phyloP scores from a whole-genome alignment of 345 rosid species.

The Sisymbrium irio region DNA sequence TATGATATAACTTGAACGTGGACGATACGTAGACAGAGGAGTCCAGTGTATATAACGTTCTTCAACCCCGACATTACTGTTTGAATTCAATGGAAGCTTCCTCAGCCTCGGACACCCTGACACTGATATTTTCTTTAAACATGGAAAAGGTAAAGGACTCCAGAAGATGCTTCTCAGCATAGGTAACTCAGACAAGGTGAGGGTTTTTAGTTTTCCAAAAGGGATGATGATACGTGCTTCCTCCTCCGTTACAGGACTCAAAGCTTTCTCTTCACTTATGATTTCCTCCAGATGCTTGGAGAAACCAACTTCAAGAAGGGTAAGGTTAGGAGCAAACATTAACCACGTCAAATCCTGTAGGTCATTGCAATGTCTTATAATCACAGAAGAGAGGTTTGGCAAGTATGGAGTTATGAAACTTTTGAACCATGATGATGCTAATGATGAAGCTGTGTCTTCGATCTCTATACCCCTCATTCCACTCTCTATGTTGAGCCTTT shows the following conservation, averaged over 20 bases:
- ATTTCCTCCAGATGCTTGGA: conserved; percentile 11
- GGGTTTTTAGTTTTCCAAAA: not conserved
- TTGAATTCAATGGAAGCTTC: conserved; percentile 19
- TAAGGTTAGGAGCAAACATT: conserved; percentile 23
- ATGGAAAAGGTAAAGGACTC: conserved; percentile 15
- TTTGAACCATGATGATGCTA: not conserved
- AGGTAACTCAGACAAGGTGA: not conserved
- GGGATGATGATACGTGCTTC: not conserved
- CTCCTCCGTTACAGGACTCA: not conserved
- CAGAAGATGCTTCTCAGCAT: conserved; percentile 18
- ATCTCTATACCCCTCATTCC: not conserved
- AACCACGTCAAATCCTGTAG: conserved; percentile 31
- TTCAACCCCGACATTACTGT: not conserved
- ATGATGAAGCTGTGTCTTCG: not conserved
- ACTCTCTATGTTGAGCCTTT: not conserved
- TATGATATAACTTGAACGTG: too few species aligned
- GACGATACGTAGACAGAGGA: too few species aligned
- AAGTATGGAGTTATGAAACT: not conserved
- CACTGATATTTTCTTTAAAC: not conserved
- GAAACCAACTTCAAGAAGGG: not conserved
- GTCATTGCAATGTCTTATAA: not conserved
- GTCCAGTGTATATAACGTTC: not conserved
- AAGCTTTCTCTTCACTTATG: conserved; percentile 5
- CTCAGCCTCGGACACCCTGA: not conserved
- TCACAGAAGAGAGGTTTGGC: not conserved